phyloP scores from a whole-genome alignment of 805 yeast genomes.

The Hanseniaspora jakobsenii region DNA sequence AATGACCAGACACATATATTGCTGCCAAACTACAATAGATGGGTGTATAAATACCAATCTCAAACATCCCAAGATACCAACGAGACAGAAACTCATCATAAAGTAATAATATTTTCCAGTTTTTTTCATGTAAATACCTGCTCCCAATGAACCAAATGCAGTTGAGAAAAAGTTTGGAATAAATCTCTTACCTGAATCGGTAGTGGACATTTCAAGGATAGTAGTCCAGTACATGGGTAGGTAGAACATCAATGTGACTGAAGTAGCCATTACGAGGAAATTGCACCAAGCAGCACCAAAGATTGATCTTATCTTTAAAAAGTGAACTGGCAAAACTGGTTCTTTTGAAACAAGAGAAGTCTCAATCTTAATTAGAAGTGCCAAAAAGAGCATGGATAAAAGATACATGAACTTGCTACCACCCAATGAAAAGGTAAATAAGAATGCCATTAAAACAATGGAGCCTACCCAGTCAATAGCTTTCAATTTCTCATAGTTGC shows the following conservation, averaged over 20 bases:
- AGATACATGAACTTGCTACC: conserved; percentile 10
- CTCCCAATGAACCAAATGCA: conserved; percentile 48
- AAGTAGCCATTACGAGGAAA: conserved; percentile 37
- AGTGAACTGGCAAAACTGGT: conserved; percentile 51
- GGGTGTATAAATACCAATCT: conserved; percentile 29
- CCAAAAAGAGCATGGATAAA: conserved; percentile 27
- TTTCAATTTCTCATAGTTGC: conserved; percentile 36
- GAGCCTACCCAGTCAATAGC: conserved; percentile 48
- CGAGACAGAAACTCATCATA: conserved; percentile 32
- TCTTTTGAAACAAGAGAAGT: conserved; percentile 33
- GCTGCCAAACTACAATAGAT: conserved; percentile 30
- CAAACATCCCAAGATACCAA: conserved; percentile 37
- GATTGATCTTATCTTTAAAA: conserved; percentile 47
- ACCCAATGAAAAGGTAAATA: conserved; percentile 16
- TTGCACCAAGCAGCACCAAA: conserved; percentile 53
- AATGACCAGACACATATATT: conserved; percentile 34
- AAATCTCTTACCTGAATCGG: conserved; percentile 47
- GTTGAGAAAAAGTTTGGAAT: conserved; percentile 50
- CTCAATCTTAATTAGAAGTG: conserved; percentile 35
- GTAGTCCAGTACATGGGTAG: conserved; percentile 51
- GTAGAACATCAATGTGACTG: conserved; percentile 39
- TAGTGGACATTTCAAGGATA: conserved; percentile 41
- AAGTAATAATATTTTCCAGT: conserved; percentile 50
- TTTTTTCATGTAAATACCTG: conserved; percentile 51
- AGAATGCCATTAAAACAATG: conserved; percentile 34